phyloP scores from a whole-genome alignment of 306 rosid genomes.

The Carpinus viminea region DNA sequence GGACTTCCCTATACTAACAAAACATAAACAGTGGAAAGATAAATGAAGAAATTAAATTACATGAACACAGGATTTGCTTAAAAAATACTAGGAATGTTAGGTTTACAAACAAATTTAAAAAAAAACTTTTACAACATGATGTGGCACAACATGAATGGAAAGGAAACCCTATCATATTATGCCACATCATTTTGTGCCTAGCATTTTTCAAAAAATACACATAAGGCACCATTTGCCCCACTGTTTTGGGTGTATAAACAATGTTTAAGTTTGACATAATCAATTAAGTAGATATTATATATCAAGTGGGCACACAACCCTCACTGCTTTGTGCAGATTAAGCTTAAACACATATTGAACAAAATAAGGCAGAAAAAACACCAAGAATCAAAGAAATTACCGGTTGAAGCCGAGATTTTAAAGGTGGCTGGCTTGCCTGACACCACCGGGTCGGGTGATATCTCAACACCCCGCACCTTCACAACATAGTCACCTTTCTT shows the following conservation, averaged over 20 bases:
- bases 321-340: background rate
- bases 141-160: no score
- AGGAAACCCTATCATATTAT: no score
- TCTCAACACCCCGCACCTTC: slow-evolving; percentile 61
- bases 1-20: background rate
- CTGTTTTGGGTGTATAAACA: background rate
- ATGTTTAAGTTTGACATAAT: background rate
- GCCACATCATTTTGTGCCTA: no score
- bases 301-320: background rate
- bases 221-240: background rate
- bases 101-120: no score
- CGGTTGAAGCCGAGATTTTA: slow-evolving; percentile 71
- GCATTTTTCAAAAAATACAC: background rate
- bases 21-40: background rate
- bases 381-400: slow-evolving; percentile 34
- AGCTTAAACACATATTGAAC: background rate
- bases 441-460: slow-evolving; percentile 64
- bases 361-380: background rate
- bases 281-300: background rate
- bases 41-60: background rate
- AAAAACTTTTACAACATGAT: no score
- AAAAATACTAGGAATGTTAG: background rate
- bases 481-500: slow-evolving; percentile 58
- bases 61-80: background rate
- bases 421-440: slow-evolving; percentile 73